Evolutionary conservation across 768 basidiomycete genomes (phyloP), one percentile per base, ranked within the genome.

Genomic region (Boletus subparvulus): DNA sequence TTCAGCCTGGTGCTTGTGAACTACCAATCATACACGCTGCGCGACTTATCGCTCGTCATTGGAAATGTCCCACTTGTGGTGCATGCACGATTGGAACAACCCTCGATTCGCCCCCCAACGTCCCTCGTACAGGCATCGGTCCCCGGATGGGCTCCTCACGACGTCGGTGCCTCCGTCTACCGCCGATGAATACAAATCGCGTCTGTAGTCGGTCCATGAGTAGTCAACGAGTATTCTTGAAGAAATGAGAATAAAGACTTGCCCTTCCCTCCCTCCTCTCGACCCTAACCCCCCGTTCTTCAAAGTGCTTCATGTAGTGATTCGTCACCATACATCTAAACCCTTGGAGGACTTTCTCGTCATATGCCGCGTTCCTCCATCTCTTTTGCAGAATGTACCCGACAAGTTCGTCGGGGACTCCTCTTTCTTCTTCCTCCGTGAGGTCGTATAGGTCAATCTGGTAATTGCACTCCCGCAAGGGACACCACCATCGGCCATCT

Each of bases 401-500:
- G 6, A 65, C 54, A 6, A 64, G 44, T 2, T 66, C 59, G 32
- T 47, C 44, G 3, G 69, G 52, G 6, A 80, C 54, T 0, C 55
- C 52, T 52, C 58, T 52, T 4, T 61, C 57, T 46, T 78, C 67
- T 26, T 76, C 73, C 14, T 71, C 67, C 6, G 69, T 69, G 35
- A 78, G 69, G 33, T 76, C 55, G 35, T 80, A 68, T 13, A 87
- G 60, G 66, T 86, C 75, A 48, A 86, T 77, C 0, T 59, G 45
- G 56, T 80, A 75, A 6, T 55, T 21, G 66, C 86, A 87, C 8
- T 56, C 64, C 43, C 58, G 62, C 39, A 76, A 62, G 11, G 78
- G 77, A 61, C 86, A 87, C 59, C 69, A 66, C 86, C 86, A 87
- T 21, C 71, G 72, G 56, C 83, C 76, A 30, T 77, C 69, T 3